Percentiles rank a stretch among this genome's conserved stretches.
phyloP scores from a whole-genome alignment of 2,329 filamentous ascomycete genomes.

The Fusarium sp. region DNA sequence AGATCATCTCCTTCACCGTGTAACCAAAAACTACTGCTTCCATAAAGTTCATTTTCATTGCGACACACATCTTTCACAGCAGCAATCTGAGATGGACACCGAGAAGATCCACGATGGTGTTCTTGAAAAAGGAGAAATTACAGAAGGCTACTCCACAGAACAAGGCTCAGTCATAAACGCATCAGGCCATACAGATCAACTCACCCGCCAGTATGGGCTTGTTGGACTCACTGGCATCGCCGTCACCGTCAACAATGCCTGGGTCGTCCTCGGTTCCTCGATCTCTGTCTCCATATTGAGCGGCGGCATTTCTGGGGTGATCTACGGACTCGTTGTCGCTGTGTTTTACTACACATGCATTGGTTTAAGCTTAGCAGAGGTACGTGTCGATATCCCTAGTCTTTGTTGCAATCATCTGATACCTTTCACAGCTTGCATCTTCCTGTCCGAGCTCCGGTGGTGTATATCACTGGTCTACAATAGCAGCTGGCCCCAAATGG shows the following conservation, averaged over 20 bases:
- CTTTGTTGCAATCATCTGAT: neutral
- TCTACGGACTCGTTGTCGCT: slow-evolving; percentile 43
- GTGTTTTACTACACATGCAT: slow-evolving; percentile 46
- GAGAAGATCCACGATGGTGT: slow-evolving; percentile 19
- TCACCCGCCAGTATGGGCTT: slow-evolving; percentile 43
- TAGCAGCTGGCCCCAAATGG: neutral
- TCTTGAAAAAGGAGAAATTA: slow-evolving; percentile 16
- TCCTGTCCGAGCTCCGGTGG: slow-evolving; percentile 43
- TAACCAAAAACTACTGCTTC: neutral
- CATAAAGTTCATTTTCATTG: neutral
- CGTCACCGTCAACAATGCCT: slow-evolving; percentile 47
- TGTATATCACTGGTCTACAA: slow-evolving; percentile 36
- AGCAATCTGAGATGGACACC: slow-evolving; percentile 4
- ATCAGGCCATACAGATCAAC: slow-evolving; percentile 41
- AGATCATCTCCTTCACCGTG: too few relatives aligned
- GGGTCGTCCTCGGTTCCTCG: slow-evolving; percentile 45
- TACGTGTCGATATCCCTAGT: neutral
- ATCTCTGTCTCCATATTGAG: slow-evolving; percentile 44
- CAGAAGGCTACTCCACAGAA: slow-evolving; percentile 27
- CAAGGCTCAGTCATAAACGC: slow-evolving; percentile 27
- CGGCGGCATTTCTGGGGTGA: slow-evolving; percentile 42
- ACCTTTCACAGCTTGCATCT: slow-evolving; percentile 32
- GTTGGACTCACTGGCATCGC: slow-evolving; percentile 45
- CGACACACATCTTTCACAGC: neutral
- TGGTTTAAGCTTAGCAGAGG: slow-evolving; percentile 43